These are phyloP conservation scores for Apiotrichum gracile DNA, from an alignment of 1,284 basidiomycete genomes.

Conservation along the genomic window DNA sequence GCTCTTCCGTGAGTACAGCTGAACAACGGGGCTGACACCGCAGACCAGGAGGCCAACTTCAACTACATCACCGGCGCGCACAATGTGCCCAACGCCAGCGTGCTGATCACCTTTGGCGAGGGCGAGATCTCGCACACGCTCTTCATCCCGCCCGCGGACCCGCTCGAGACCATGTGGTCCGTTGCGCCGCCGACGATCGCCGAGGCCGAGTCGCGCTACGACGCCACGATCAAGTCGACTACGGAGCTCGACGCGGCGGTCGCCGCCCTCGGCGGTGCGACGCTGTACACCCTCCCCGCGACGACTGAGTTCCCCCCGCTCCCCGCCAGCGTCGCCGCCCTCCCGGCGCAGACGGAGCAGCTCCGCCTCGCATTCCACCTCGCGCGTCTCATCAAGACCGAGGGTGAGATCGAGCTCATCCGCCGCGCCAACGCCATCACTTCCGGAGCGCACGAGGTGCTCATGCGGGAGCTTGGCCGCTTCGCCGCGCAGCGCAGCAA, in stretches of 20 bases:
- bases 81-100: constrained; percentile 60
- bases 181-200: constrained; percentile 68
- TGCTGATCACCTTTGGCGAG: constrained; percentile 57
- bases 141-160: constrained; percentile 67
- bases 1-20: constrained; percentile 55
- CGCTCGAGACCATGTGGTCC: constrained; percentile 75
- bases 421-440: constrained; percentile 73
- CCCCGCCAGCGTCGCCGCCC: constrained; percentile 57
- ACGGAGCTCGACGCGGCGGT: constrained; percentile 47
- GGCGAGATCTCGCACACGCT: constrained; percentile 51
- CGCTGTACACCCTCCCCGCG: constrained; percentile 50
- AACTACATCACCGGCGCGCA: constrained; percentile 72
- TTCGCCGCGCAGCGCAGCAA: constrained; percentile 54
- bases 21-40: neutral
- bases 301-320: constrained; percentile 55
- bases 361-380: constrained; percentile 68
- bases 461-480: constrained; percentile 80
- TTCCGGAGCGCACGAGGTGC: constrained; percentile 75
- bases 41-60: constrained; percentile 72
- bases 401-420: constrained; percentile 66
- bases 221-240: constrained; percentile 57
- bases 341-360: constrained; percentile 50
- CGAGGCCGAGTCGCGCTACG: constrained; percentile 55
- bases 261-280: constrained; percentile 12
- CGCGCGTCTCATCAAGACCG: constrained; percentile 70